Conservation (phyloP, 2,329 filamentous ascomycete species). For the Pseudonectria foliicola region DNA sequence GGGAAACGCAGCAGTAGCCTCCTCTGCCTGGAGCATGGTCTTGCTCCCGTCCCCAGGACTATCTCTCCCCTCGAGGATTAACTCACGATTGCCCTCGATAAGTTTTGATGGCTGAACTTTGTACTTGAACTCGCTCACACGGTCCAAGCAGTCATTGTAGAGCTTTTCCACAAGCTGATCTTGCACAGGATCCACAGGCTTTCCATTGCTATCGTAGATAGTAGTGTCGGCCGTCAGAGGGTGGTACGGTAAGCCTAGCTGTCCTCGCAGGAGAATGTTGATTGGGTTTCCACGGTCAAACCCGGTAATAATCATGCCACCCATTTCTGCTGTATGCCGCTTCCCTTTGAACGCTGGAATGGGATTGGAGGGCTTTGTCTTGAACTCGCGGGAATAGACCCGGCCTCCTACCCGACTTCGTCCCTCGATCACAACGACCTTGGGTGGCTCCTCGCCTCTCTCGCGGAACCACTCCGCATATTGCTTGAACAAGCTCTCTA, state of each 20-base stretch:
- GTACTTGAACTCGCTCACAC: constrained; percentile 84
- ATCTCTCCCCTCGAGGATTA: constrained; percentile 80
- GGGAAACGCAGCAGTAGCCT: constrained; percentile 56
- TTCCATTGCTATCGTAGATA: constrained; percentile 79
- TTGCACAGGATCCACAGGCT: constrained; percentile 66
- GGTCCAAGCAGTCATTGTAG: constrained; percentile 90
- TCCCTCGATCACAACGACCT: constrained; percentile 78
- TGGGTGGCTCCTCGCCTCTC: constrained; percentile 60
- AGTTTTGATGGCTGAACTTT: constrained; percentile 63
- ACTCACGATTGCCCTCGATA: constrained; percentile 72
- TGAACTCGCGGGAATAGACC: constrained; percentile 74
- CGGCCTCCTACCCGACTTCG: constrained; percentile 81
- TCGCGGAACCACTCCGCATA: constrained; percentile 62
- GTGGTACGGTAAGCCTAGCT: constrained; percentile 82
- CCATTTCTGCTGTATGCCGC: constrained; percentile 85
- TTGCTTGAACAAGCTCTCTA: constrained; percentile 79
- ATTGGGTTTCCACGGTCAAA: constrained; percentile 94
- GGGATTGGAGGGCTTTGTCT: constrained; percentile 47
- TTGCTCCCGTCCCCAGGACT: constrained; percentile 60
- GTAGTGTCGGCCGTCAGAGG: constrained; percentile 72
- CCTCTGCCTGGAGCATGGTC: constrained; percentile 65
- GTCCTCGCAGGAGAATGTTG: constrained; percentile 83
- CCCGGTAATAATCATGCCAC: constrained; percentile 95
- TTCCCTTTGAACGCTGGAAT: constrained; percentile 48
- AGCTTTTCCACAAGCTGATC: constrained; percentile 84